A percentile compares a stretch with the other conserved stretches of the same genome.
These are phyloP conservation scores for Annona squamosa DNA, from an alignment of 164 flowering plant species.

Conservation along the genomic window DNA sequence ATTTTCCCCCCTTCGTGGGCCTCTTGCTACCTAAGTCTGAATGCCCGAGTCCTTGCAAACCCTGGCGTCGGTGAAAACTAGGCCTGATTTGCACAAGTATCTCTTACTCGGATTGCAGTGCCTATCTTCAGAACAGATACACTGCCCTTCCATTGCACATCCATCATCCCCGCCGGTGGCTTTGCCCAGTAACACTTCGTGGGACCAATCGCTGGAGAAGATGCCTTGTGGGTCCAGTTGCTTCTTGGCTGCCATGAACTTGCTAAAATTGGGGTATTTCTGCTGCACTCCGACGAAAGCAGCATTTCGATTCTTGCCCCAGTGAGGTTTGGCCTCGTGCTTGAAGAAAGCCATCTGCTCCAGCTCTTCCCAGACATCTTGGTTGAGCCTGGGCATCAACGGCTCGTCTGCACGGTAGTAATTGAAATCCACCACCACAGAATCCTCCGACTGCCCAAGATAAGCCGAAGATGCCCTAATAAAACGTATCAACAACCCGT, in stretches of 20 bases:
- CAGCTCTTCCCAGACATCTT: slow-evolving; percentile 76
- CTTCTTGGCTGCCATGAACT: slow-evolving; percentile 53
- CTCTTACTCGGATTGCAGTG: slow-evolving; percentile 68
- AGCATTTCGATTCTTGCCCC: slow-evolving; percentile 77
- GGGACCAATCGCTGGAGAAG: slow-evolving; percentile 68
- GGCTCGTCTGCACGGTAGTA: slow-evolving; percentile 64
- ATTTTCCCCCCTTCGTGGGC: no score
- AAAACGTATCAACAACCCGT: slow-evolving; percentile 68
- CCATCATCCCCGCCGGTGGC: slow-evolving; percentile 37
- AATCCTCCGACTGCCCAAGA: slow-evolving; percentile 70
- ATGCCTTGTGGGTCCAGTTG: slow-evolving; percentile 47
- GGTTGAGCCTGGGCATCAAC: slow-evolving; percentile 57
- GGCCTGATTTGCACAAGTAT: slow-evolving; percentile 54
- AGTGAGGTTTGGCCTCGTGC: slow-evolving; percentile 72
- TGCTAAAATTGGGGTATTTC: slow-evolving; percentile 44
- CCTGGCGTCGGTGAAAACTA: slow-evolving; percentile 54
- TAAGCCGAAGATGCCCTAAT: slow-evolving; percentile 60
- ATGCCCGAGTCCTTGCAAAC: slow-evolving; percentile 43
- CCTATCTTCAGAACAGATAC: slow-evolving; percentile 66
- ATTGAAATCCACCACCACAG: slow-evolving; percentile 74
- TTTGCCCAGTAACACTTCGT: slow-evolving; percentile 47
- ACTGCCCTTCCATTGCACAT: slow-evolving; percentile 74
- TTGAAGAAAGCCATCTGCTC: slow-evolving; percentile 91
- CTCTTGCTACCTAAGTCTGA: background rate
- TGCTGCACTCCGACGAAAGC: slow-evolving; percentile 55